Percentiles rank a stretch among this genome's conserved stretches.
Conservation (phyloP, 306 rosid genomes). For the Sophora flavescens region DNA sequence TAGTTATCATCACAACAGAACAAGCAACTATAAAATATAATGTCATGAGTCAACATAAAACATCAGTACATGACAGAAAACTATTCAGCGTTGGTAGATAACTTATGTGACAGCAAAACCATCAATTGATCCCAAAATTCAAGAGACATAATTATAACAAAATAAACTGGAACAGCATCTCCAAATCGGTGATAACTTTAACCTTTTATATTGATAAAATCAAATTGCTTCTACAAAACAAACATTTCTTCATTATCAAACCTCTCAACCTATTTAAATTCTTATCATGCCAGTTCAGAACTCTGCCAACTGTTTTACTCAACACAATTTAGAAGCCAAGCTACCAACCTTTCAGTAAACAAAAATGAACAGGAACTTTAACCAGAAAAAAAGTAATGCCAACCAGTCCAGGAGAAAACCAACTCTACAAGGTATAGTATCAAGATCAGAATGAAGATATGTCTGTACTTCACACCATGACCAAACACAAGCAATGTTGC, state of each 20-base stretch:
- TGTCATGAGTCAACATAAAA: neutral
- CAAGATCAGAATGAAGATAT: neutral
- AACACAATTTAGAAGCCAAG: neutral
- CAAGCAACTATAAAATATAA: neutral
- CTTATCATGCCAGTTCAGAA: neutral
- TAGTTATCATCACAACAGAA: neutral
- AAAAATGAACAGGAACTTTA: neutral
- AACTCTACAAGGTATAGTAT: neutral
- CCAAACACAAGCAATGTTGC: neutral
- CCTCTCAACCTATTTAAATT: slow-evolving; percentile 5
- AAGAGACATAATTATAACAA: neutral
- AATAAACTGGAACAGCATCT: neutral
- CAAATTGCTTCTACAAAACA: slow-evolving; percentile 14
- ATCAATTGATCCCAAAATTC: neutral
- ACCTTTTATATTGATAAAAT: neutral
- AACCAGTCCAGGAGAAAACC: slow-evolving; percentile 9
- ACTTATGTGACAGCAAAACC: neutral
- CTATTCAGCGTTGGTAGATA: neutral
- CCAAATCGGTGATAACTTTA: neutral
- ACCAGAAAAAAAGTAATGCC: slow-evolving; percentile 18
- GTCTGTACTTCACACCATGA: neutral
- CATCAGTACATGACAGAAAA: slow-evolving; percentile 2
- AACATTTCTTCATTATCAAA: slow-evolving; percentile 7
- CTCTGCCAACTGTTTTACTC: slow-evolving; percentile 1
- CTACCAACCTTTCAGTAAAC: neutral